Evolutionary conservation across 2,329 filamentous ascomycete genomes (phyloP).

Genomic region (Paecilomyces fulvus): DNA sequence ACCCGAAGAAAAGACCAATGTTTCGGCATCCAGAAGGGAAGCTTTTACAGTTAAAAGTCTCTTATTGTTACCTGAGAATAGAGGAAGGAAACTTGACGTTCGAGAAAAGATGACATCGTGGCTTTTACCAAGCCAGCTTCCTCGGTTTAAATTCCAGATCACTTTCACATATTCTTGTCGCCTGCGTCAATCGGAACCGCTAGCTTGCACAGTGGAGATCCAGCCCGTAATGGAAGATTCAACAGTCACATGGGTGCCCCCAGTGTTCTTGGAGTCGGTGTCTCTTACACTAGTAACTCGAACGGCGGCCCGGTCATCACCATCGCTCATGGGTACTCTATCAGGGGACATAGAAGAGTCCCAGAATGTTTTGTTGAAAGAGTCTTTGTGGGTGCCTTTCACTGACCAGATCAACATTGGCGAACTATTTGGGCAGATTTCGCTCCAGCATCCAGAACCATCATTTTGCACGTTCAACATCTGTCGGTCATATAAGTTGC

Average conservation of each 20-base stretch:
- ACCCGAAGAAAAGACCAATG: neutral
- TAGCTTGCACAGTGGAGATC: slow-evolving; percentile 2
- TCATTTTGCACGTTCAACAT: slow-evolving; percentile 9
- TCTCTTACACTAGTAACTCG: slow-evolving; percentile 3
- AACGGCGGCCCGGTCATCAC: slow-evolving; percentile 7
- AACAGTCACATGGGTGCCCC: neutral
- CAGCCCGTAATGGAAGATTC: neutral
- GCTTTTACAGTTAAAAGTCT: slow-evolving; percentile 2
- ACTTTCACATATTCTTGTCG: slow-evolving; percentile 5
- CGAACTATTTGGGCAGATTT: slow-evolving; percentile 4
- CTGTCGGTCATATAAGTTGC: slow-evolving; percentile 3
- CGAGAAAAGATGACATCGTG: slow-evolving; percentile 8
- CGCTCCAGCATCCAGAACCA: slow-evolving; percentile 4
- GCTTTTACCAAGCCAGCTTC: slow-evolving; percentile 7
- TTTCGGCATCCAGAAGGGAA: neutral
- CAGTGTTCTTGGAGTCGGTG: neutral
- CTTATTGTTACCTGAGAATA: slow-evolving; percentile 7
- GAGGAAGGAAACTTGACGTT: slow-evolving; percentile 2
- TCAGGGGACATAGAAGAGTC: neutral
- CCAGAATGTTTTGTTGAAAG: neutral
- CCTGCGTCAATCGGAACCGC: slow-evolving; percentile 3
- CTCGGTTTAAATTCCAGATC: slow-evolving; percentile 8
- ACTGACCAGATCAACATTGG: slow-evolving; percentile 3
- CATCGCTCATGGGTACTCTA: slow-evolving; percentile 8
- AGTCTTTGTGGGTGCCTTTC: neutral